phyloP scores from a whole-genome alignment of 1,284 basidiomycete genomes.

The Malassezia vespertilionis region DNA sequence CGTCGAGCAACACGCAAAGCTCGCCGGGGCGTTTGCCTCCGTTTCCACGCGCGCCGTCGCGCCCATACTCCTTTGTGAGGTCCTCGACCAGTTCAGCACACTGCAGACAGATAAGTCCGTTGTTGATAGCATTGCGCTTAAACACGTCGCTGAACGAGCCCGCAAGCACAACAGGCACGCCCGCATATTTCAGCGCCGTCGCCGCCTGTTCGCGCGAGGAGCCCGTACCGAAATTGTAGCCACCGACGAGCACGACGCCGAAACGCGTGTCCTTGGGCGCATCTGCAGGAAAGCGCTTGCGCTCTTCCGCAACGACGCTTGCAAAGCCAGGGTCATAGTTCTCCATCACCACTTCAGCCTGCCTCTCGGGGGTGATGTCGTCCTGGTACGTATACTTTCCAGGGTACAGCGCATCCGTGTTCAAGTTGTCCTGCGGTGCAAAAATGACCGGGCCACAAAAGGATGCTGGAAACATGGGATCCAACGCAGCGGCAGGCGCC shows the following conservation, averaged over 20 bases:
- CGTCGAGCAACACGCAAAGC: slow-evolving; percentile 33
- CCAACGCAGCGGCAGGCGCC: slow-evolving; percentile 21
- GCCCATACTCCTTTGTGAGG: slow-evolving; percentile 64
- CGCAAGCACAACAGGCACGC: slow-evolving; percentile 81
- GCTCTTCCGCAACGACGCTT: slow-evolving; percentile 58
- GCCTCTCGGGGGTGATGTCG: slow-evolving; percentile 86
- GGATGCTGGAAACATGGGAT: slow-evolving; percentile 57
- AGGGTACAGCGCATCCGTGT: slow-evolving; percentile 96
- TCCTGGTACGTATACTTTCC: slow-evolving; percentile 99
- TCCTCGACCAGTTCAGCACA: slow-evolving; percentile 77
- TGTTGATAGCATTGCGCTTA: slow-evolving; percentile 98
- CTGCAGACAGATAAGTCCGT: slow-evolving; percentile 89
- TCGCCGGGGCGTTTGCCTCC: slow-evolving; percentile 28
- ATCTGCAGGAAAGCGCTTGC: slow-evolving; percentile 17
- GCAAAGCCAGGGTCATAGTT: slow-evolving; percentile 93
- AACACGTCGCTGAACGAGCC: slow-evolving; percentile 98
- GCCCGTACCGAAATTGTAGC: slow-evolving; percentile 98
- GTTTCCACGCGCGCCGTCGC: slow-evolving; percentile 60
- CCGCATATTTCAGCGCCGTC: slow-evolving; percentile 87
- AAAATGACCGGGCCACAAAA: slow-evolving; percentile 82
- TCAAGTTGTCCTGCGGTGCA: slow-evolving; percentile 90
- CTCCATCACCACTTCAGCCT: slow-evolving; percentile 90
- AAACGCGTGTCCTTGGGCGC: not conserved
- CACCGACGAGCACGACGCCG: slow-evolving; percentile 73
- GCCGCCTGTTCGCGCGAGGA: slow-evolving; percentile 98